A percentile compares a stretch with the other conserved stretches of the same genome.
These are phyloP conservation scores for Diutina catenulata DNA, from an alignment of 1,139 yeast genomes.

Conservation along the genomic window DNA sequence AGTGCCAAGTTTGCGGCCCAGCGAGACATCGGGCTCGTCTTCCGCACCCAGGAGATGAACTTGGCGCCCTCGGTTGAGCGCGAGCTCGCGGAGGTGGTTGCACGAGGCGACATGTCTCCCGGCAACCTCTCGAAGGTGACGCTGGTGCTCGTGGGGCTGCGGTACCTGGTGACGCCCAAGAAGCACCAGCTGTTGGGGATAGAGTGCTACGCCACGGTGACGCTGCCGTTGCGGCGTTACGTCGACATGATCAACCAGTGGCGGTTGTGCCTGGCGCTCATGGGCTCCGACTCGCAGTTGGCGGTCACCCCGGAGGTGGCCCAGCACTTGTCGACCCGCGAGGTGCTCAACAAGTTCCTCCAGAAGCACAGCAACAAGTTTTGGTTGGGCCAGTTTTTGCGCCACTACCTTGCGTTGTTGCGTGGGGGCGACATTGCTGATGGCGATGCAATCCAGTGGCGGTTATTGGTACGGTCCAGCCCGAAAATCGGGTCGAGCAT, in stretches of 20 bases:
- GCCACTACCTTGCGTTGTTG: neutral
- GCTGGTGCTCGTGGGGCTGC: conserved; percentile 20
- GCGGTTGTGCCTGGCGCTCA: conserved; percentile 13
- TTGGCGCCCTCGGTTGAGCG: conserved; percentile 18
- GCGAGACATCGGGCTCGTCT: conserved; percentile 46
- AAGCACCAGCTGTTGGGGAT: conserved; percentile 60
- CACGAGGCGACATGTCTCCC: conserved; percentile 12
- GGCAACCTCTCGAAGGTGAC: no score
- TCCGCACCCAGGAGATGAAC: conserved; percentile 25
- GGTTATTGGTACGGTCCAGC: neutral
- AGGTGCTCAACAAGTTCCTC: neutral
- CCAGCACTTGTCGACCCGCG: conserved; percentile 1
- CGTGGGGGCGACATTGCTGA: neutral
- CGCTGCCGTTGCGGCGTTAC: conserved; percentile 82
- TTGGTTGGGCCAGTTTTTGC: conserved; percentile 2
- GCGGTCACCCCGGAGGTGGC: neutral
- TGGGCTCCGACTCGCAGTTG: neutral
- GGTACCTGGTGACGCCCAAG: conserved; percentile 20
- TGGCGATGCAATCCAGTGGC: neutral
- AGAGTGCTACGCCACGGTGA: conserved; percentile 55
- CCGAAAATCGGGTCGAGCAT: neutral
- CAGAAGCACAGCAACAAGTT: neutral
- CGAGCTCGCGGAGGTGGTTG: conserved; percentile 28
- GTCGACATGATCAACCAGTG: conserved; percentile 78
- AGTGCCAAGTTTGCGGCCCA: conserved; percentile 42